Base-by-base conservation (phyloP, 441 rosid species). In the Croton laevigatus region DNA sequence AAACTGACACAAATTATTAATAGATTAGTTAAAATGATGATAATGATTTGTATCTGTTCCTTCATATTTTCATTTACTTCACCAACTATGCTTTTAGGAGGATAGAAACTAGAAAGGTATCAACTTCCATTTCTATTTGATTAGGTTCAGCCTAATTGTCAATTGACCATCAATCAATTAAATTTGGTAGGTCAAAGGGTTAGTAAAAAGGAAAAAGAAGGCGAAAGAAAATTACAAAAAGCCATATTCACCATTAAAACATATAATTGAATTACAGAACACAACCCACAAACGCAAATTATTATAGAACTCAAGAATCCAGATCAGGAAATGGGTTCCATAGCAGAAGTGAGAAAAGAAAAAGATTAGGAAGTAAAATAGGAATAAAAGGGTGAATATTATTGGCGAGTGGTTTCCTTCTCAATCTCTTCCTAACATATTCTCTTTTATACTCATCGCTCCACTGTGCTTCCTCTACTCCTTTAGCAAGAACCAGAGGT, bases 381-480 rank as follows among this genome's bases (percentile, higher is more conserved):
- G 95, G 87, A 60, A 90, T 74, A 58, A 71, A 69, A 72, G 95
- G 95, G 70, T 89, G 73, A 27, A 91, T 79, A 52, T 79, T 73
- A 10, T 61, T 77, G 44, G 45, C 80, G 8, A 83, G 66, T 45
- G 68, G 81, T 76, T 76, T 81, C 82, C 93, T 81, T 71, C 79
- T 75, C 38, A 85, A 55, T 64, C 98, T 85, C 81, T 77, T 82
- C 78, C 89, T 84, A 67, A 73, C 83, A 46, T 81, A 82, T 79
- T 77, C 87, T 66, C 76, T 82, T 83, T 71, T 84, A 49, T 85
- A 78, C 27, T 77, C 88, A 52, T 76, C 83, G 0, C 88, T 89
- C 95, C 98, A 93, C 72, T 68, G 72, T 2, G 91, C 96, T 73
- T 84, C 89, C 79, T 85, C 92, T 19, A 86, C 77, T 45, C 94